Base-by-base conservation (phyloP, 192 early-diverging fungal genomes). In the Umbelopsis sp. region DNA sequence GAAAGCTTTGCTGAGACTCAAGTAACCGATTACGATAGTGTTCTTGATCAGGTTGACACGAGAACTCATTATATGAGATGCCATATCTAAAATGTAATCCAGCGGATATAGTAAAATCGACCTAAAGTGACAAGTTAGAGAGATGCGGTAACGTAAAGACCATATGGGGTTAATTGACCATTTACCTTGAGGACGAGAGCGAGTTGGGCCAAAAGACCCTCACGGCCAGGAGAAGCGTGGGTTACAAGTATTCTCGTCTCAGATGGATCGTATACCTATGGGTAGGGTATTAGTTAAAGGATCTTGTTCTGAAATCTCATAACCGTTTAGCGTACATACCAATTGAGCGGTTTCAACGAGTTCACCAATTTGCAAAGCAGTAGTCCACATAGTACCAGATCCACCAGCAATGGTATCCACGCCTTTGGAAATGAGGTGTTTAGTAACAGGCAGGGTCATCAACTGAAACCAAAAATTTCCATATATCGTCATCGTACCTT, bases 331-430 rank as follows among this genome's bases (percentile, higher is more conserved):
- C 49, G 10, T 9, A 52, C 66, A 17, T 29, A 69, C 70, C 31
- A 50, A 68, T 66, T 85, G 81, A 8, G 87, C 82, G 4, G 84
- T 84, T 36, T 88, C 87, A 20, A 88, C 84, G 52, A 88, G 74
- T 71, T 88, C 82, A 69, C 87, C 87, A 44, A 88, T 86, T 70
- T 88, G 87, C 25, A 88, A 66, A 17, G 84, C 80, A 9, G 87
- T 88, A 14, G 87, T 88, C 87, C 87, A 88, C 87, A 88, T 88
- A 26, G 82, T 86, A 22, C 87, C 87, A 25, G 79, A 71, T 25
- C 87, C 87, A 22, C 87, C 87, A 45, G 87, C 87, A 71, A 88
- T 88, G 3, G 87, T 88, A 14, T 79, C 74, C 2, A 69, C 74
- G 22, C 86, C 85, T 87, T 59, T 5, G 29, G 16, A 38, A 14